phyloP scores from a whole-genome alignment of 2,329 filamentous ascomycete species.

The Fusarium sp. region DNA sequence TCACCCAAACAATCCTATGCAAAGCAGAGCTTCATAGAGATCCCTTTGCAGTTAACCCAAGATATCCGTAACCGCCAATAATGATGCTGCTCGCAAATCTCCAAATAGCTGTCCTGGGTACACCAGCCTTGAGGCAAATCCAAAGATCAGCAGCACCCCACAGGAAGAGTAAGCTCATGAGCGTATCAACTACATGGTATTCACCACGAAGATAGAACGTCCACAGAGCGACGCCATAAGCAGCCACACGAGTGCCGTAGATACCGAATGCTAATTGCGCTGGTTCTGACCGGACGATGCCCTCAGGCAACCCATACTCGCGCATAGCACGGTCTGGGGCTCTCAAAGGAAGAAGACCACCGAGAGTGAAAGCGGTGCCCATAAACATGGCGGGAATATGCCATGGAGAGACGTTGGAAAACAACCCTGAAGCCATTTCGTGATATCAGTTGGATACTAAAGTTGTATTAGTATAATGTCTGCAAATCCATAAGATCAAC shows the following conservation, averaged over 20 bases:
- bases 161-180: conserved; percentile 33
- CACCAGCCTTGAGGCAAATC: conserved; percentile 42
- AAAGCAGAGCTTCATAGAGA: not conserved
- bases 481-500: not conserved
- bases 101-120: conserved; percentile 18
- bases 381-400: conserved; percentile 47
- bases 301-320: conserved; percentile 50
- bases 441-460: not conserved
- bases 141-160: conserved; percentile 40
- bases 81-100: conserved; percentile 23
- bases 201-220: conserved; percentile 39
- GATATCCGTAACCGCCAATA: conserved; percentile 32
- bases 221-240: conserved; percentile 39
- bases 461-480: not conserved
- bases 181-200: conserved; percentile 34
- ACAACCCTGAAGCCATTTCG: conserved; percentile 25
- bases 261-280: conserved; percentile 48
- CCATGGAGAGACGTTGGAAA: conserved; percentile 34
- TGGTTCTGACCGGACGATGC: conserved; percentile 46
- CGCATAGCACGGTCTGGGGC: conserved; percentile 48
- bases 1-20: not conserved
- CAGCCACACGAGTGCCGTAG: conserved; percentile 38
- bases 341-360: conserved; percentile 50
- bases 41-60: conserved; percentile 34
- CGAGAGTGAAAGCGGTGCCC: conserved; percentile 48